These are phyloP conservation scores for Xylaria hypoxylon DNA, from an alignment of 2,329 filamentous ascomycete genomes.

Conservation along the genomic window DNA sequence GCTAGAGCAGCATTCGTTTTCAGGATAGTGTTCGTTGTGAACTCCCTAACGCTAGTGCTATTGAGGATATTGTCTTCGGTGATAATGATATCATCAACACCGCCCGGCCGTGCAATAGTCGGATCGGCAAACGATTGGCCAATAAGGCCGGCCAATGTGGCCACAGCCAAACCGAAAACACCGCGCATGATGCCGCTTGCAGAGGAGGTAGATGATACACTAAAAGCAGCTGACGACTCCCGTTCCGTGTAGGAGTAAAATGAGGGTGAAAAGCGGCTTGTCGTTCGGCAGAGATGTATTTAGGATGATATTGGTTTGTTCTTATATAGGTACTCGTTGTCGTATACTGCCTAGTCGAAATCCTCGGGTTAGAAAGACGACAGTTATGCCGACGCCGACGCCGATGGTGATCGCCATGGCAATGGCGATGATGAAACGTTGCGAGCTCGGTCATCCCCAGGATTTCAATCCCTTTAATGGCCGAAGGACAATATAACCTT, in stretches of 20 bases:
- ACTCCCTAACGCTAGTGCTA: slow-evolving; percentile 18
- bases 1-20: slow-evolving; percentile 19
- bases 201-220: slow-evolving; percentile 1
- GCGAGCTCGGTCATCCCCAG: slow-evolving; percentile 12
- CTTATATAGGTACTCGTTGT: slow-evolving; percentile 30
- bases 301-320: neutral
- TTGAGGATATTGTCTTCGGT: slow-evolving; percentile 37
- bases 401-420: neutral
- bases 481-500: slow-evolving; percentile 35
- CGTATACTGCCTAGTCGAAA: neutral
- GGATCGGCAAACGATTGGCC: slow-evolving; percentile 30
- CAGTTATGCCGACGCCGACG: neutral
- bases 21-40: neutral
- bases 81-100: slow-evolving; percentile 30
- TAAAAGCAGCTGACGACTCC: neutral
- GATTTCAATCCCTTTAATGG: neutral
- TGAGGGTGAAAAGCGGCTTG: slow-evolving; percentile 10
- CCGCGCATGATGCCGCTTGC: slow-evolving; percentile 34
- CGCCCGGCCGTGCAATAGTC: slow-evolving; percentile 32
- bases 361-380: neutral
- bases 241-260: neutral
- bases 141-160: slow-evolving; percentile 32
- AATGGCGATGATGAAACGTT: slow-evolving; percentile 30
- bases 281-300: neutral
- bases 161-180: slow-evolving; percentile 32